Evolutionary conservation across 345 rosid genomes (phyloP).

Genomic region (Citrus unshiu): DNA sequence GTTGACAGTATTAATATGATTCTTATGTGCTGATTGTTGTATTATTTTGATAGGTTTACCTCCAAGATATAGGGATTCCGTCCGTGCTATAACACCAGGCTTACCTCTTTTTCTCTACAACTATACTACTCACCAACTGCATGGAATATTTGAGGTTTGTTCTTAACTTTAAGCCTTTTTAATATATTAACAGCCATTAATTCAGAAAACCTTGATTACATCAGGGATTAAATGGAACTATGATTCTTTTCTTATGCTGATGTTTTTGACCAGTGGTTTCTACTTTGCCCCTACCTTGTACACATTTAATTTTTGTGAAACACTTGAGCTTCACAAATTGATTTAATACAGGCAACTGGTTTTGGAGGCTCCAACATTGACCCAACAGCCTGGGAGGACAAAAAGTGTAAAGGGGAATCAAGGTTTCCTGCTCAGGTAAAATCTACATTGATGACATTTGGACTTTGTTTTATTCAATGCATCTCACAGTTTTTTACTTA

Average conservation of each 20-base stretch:
- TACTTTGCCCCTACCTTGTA: background rate
- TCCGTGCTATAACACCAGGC: constrained; percentile 97
- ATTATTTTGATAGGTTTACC: constrained; percentile 66
- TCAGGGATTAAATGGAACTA: background rate
- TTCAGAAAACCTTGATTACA: background rate
- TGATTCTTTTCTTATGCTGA: background rate
- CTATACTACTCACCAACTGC: constrained; percentile 95
- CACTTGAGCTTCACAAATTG: constrained; percentile 4
- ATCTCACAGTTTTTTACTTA: background rate
- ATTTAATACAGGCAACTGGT: constrained; percentile 63
- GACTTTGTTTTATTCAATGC: background rate
- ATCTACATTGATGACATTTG: background rate
- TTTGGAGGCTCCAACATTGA: constrained; percentile 98
- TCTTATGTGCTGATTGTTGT: constrained; percentile 10
- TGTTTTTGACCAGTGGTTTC: background rate
- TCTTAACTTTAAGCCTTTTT: constrained; percentile 4
- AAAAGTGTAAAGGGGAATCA: constrained; percentile 96
- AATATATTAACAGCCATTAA: background rate
- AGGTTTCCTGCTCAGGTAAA: constrained; percentile 98
- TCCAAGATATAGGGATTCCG: constrained; percentile 97
- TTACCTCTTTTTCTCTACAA: constrained; percentile 94
- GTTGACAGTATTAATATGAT: background rate
- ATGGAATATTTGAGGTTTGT: constrained; percentile 97
- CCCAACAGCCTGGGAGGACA: constrained; percentile 99
- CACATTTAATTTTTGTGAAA: background rate